Conservation (phyloP, 176 grass and related monocot genomes). For the Triticum monococcum region DNA sequence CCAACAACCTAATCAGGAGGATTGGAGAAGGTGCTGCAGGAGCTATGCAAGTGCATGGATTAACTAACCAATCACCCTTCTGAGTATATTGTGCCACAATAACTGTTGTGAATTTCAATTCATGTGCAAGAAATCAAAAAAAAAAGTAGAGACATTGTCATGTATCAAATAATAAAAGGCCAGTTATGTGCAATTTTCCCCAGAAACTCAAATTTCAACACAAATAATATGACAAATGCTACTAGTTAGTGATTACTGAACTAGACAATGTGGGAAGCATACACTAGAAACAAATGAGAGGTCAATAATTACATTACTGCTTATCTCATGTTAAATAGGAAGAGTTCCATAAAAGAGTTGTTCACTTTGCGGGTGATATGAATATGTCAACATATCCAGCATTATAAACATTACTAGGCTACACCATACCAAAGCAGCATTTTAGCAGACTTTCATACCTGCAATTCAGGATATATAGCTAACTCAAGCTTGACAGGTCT, state of each 20-base stretch:
- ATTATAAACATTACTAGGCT: neutral
- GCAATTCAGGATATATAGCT: slow-evolving; percentile 75
- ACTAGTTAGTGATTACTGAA: neutral
- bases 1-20: neutral
- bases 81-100: neutral
- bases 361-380: neutral
- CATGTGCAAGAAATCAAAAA: slow-evolving; percentile 13
- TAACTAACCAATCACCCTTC: neutral
- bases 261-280: neutral
- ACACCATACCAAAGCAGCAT: neutral
- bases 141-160: neutral
- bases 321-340: slow-evolving; percentile 18
- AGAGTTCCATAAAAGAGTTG: neutral
- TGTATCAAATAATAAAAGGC: neutral
- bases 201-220: neutral
- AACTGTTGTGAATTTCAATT: neutral
- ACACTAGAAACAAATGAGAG: slow-evolving; percentile 1
- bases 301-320: neutral
- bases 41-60: slow-evolving; percentile 12
- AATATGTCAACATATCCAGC: neutral
- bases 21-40: neutral
- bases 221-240: neutral
- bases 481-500: slow-evolving; percentile 73
- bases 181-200: neutral
- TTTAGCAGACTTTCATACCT: slow-evolving; percentile 32